Percentiles rank a stretch among this genome's conserved stretches.
Evolutionary conservation across 306 rosid genomes (phyloP).

Genomic region (Coriaria nepalensis): DNA sequence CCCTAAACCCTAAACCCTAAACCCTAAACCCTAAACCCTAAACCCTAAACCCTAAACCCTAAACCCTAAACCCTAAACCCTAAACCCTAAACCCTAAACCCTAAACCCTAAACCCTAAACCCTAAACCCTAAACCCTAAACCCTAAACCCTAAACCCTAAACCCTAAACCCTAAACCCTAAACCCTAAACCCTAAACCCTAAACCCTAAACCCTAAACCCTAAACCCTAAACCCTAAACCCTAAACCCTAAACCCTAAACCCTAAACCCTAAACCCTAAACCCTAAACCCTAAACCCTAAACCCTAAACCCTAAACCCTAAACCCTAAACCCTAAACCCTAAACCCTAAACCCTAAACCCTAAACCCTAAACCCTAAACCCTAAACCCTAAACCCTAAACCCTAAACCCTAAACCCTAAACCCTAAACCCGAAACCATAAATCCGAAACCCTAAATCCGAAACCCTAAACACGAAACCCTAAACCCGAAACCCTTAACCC

Average conservation of each 20-base stretch:
- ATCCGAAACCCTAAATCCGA: not conserved
- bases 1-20: constrained; percentile 2
- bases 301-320: constrained; percentile 17
- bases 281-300: not conserved
- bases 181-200: not conserved
- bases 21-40: too few relatives aligned
- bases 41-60: not conserved
- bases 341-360: constrained; percentile 9
- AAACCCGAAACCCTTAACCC: too few relatives aligned
- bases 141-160: constrained; percentile 12
- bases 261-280: not conserved
- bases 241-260: constrained; percentile 6
- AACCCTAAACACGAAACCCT: too few relatives aligned
- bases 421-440: constrained; percentile 6
- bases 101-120: constrained; percentile 16
- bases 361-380: constrained; percentile 9
- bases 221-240: constrained; percentile 8
- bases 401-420: not conserved
- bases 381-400: not conserved
- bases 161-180: not conserved
- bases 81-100: constrained; percentile 13
- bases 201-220: constrained; percentile 13
- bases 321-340: constrained; percentile 15
- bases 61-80: constrained; percentile 2
- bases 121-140: constrained; percentile 17